A percentile compares a stretch with the other conserved stretches of the same genome.
Conservation (phyloP, 345 rosid genomes). For the Populus alba region DNA sequence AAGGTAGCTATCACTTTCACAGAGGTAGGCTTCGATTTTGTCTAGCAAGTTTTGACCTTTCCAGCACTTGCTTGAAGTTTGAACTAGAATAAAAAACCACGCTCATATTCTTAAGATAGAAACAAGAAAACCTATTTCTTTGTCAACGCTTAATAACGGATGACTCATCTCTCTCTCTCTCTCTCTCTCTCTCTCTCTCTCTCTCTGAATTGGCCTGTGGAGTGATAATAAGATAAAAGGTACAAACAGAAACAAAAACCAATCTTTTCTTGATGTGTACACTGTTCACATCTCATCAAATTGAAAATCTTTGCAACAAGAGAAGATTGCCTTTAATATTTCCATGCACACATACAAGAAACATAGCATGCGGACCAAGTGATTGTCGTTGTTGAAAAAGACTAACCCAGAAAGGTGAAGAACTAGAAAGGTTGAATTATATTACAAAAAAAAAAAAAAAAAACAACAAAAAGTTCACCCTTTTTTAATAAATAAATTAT, state of each 20-base stretch:
- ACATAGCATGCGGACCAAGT: slow-evolving; percentile 27
- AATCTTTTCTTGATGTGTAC: background rate
- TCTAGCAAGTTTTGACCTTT: slow-evolving; percentile 17
- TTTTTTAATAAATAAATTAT: no score
- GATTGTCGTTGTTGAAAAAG: slow-evolving; percentile 37
- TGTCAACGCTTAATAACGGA: slow-evolving; percentile 32
- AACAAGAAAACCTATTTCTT: slow-evolving; percentile 12
- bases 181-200: slow-evolving; percentile 13
- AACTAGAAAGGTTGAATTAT: no score
- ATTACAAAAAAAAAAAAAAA: no score
- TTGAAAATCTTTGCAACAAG: slow-evolving; percentile 6
- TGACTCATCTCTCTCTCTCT: slow-evolving; percentile 10
- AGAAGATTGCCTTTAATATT: slow-evolving; percentile 16
- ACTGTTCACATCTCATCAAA: slow-evolving; percentile 4
- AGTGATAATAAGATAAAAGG: background rate
- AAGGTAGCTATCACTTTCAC: slow-evolving; percentile 18
- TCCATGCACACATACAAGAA: slow-evolving; percentile 9
- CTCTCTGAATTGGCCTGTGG: background rate
- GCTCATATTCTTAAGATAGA: background rate
- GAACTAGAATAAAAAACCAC: background rate
- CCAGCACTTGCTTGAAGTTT: no score
- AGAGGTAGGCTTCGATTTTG: slow-evolving; percentile 12
- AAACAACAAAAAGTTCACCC: no score
- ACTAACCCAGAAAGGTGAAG: slow-evolving; percentile 12
- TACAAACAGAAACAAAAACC: background rate